Conservation (phyloP, 768 basidiomycete genomes). For the Amanita exitialis region DNA sequence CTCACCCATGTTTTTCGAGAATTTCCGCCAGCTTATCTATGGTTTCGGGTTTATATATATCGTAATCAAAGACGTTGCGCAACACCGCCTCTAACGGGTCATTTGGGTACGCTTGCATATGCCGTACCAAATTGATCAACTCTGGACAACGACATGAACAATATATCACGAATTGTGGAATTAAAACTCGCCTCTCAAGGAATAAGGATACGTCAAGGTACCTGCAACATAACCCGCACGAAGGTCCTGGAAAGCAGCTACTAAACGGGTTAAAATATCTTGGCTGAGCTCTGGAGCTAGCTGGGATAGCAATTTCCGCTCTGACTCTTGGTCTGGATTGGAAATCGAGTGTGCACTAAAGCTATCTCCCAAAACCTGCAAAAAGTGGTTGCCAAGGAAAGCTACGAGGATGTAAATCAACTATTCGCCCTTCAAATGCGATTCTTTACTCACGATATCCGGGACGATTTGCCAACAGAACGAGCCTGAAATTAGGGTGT, state of each 20-base stretch:
- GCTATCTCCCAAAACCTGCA: slow-evolving; percentile 62
- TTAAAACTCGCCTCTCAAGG: slow-evolving; percentile 38
- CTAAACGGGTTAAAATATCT: slow-evolving; percentile 44
- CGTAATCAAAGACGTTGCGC: slow-evolving; percentile 63
- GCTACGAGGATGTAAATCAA: slow-evolving; percentile 25
- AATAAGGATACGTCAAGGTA: slow-evolving; percentile 55
- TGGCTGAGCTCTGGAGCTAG: slow-evolving; percentile 50
- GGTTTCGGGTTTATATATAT: slow-evolving; percentile 56
- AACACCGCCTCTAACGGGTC: slow-evolving; percentile 50
- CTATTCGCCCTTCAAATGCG: neutral
- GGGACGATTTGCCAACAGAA: slow-evolving; percentile 57
- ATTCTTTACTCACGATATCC: slow-evolving; percentile 44
- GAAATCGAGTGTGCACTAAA: slow-evolving; percentile 58
- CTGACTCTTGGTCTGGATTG: slow-evolving; percentile 61
- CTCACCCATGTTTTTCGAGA: slow-evolving; percentile 50
- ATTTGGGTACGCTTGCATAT: slow-evolving; percentile 49
- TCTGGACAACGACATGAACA: slow-evolving; percentile 23
- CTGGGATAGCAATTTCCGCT: slow-evolving; percentile 46
- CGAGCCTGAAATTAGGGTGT: slow-evolving; percentile 53
- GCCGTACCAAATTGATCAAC: slow-evolving; percentile 54
- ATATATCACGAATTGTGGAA: too few species aligned
- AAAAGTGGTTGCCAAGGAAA: slow-evolving; percentile 65
- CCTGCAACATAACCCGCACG: slow-evolving; percentile 48
- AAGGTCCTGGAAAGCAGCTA: slow-evolving; percentile 56
- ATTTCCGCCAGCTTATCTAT: slow-evolving; percentile 52